Conservation (phyloP, 148 eudicot genomes). For the Fagopyrum tataricum region DNA sequence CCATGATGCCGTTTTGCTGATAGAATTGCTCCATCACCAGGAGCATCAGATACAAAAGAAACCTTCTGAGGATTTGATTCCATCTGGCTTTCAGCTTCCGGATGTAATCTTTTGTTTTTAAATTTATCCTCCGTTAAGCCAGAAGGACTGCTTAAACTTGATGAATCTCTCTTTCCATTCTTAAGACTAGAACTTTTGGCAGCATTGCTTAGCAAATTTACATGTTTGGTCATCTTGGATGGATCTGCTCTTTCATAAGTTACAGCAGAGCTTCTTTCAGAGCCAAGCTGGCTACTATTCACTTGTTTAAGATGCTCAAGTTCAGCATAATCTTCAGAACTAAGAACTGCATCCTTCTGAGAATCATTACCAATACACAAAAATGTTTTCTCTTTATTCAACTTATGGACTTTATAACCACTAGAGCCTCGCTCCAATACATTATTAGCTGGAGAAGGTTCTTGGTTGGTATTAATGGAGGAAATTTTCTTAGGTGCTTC, state of each 20-base stretch:
- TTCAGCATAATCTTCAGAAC: constrained; percentile 25
- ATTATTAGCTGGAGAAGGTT: constrained; percentile 24
- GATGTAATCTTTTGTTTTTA: constrained; percentile 1
- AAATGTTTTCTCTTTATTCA: constrained; percentile 30
- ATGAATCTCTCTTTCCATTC: constrained; percentile 5
- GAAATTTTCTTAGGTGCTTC: constrained; percentile 22
- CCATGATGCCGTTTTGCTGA: constrained; percentile 44
- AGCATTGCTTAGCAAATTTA: constrained; percentile 27
- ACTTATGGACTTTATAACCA: constrained; percentile 17
- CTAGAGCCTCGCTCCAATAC: constrained; percentile 18
- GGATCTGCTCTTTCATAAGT: constrained; percentile 24
- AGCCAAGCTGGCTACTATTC: constrained; percentile 19
- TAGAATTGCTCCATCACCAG: constrained; percentile 42
- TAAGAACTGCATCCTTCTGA: constrained; percentile 22
- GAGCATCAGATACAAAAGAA: constrained; percentile 18
- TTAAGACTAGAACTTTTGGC: constrained; percentile 14
- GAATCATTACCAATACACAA: constrained; percentile 22
- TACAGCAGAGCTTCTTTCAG: constrained; percentile 21
- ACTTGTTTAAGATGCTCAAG: constrained; percentile 26
- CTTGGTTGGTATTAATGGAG: constrained; percentile 25
- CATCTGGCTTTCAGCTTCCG: constrained; percentile 23
- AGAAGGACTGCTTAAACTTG: constrained; percentile 4
- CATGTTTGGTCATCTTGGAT: constrained; percentile 45
- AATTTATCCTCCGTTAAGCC: constrained; percentile 15
- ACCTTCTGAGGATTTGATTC: constrained; percentile 20